Base-by-base conservation (phyloP, 257 asterid species). In the Przewalskia tangutica region DNA sequence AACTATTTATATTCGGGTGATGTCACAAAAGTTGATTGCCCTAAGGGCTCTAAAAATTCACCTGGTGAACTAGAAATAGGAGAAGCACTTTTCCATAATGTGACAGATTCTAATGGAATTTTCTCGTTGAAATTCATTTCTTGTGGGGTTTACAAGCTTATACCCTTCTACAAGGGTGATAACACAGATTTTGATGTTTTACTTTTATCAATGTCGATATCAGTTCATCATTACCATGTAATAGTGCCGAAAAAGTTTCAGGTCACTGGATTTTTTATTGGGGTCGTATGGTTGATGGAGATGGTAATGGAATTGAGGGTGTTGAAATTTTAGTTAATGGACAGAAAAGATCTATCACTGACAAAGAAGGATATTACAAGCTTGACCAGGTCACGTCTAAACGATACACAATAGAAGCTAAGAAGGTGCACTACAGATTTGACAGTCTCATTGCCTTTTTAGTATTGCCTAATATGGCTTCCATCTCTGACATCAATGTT, bases 251-350 rank as follows among this genome's bases (percentile, higher is more conserved):
- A 92, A 84, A 93, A 86, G 85, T 95, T 95, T 87, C 98, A 95
- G 99, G 99, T 95, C 81, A 95, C 98, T 83, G 99, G 99, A 73
- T 95, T 93, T 91, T 95, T 98, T 73, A 93, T 93, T 86, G 98
- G 65, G 99, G 99, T 23, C 98, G 97, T 87, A 98, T 95, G 58
- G 89, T 95, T 86, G 96, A 93, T 93, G 91, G 92, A 67, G 88
- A 81, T 86, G 98, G 97, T 63, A 82, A 73, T 79, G 99, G 98
- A 77, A 94, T 93, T 62, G 89, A 86, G 83, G 92, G 86, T 82
- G 98, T 92, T 27, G 88, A 85, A 83, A 85, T 95, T 84, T 36
- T 91, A 81, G 95, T 93, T 20, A 97, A 93, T 92, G 97, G 95
- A 48, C 93, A 92, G 70, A 95, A 90, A 85, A 90, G 97, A 88